phyloP scores from a whole-genome alignment of 2,329 filamentous ascomycete species.

The Arthrinium phaeospermum region DNA sequence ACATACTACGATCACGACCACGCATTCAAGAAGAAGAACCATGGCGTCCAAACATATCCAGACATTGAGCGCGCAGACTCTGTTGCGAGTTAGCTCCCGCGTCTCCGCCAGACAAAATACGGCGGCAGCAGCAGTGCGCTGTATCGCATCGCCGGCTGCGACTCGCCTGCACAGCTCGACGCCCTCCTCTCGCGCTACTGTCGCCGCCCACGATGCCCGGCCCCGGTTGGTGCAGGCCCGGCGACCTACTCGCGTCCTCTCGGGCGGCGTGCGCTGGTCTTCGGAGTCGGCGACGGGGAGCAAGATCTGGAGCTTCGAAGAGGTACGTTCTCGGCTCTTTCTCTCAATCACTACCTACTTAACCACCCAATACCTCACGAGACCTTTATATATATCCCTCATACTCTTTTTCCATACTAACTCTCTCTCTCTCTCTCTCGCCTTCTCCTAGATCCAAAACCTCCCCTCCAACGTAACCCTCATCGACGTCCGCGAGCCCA shows the following conservation, averaged over 20 bases:
- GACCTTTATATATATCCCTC: too few relatives aligned
- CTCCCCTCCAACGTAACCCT: slow-evolving; percentile 26
- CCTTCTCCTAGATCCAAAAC: not conserved
- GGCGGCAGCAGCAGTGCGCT: not conserved
- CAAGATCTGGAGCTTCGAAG: slow-evolving; percentile 40
- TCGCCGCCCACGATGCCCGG: not conserved
- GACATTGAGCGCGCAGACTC: not conserved
- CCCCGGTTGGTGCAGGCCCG: not conserved
- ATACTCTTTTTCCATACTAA: not conserved
- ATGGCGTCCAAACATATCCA: not conserved
- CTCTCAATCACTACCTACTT: not conserved
- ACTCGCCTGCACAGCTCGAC: slow-evolving; percentile 23
- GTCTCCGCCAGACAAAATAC: not conserved
- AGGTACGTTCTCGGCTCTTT: slow-evolving; percentile 31
- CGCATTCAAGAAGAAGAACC: not conserved
- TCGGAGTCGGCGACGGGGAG: slow-evolving; percentile 32
- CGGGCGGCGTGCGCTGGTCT: slow-evolving; percentile 29
- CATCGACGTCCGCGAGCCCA: slow-evolving; percentile 73
- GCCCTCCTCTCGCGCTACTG: slow-evolving; percentile 20
- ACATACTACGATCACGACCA: not conserved
- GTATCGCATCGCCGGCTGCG: slow-evolving; percentile 23
- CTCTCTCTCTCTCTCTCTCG: not conserved
- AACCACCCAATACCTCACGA: too few relatives aligned
- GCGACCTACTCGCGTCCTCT: not conserved
- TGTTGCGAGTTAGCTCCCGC: not conserved